These are phyloP conservation scores for Calonectria crousiana DNA, from an alignment of 2,329 filamentous ascomycete genomes.

Conservation along the genomic window DNA sequence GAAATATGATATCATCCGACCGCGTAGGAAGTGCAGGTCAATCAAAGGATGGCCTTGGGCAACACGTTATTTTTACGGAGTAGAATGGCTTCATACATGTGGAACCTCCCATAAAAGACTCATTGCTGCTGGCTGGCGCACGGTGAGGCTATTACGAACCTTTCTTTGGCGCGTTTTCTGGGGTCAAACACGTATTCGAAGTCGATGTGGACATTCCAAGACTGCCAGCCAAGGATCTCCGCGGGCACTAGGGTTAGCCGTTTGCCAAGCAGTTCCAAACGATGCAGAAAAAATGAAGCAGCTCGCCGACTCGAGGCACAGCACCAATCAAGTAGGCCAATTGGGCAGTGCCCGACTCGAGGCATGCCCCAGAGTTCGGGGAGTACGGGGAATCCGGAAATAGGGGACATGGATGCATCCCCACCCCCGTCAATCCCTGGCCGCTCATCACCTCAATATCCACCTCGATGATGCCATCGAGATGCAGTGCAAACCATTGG, in stretches of 20 bases:
- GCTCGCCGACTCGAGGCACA: not conserved
- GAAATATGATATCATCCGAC: not conserved
- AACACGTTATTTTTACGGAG: not conserved
- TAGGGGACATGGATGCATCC: not conserved
- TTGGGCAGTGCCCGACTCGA: not conserved
- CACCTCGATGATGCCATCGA: conserved; percentile 16
- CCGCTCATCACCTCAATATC: conserved; percentile 14
- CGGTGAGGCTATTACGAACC: not conserved
- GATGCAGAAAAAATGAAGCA: not conserved
- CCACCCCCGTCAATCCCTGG: not conserved
- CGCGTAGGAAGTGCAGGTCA: not conserved
- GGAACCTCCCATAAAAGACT: not conserved
- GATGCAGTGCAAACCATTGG: not conserved
- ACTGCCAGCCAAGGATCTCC: not conserved
- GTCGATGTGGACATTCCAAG: not conserved
- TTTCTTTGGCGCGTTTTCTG: not conserved
- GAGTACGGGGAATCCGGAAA: conserved; percentile 10
- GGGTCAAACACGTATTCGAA: not conserved
- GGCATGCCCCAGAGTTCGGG: not conserved
- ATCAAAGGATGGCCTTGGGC: not conserved
- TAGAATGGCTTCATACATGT: not conserved
- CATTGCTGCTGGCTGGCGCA: not conserved
- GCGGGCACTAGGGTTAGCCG: not conserved
- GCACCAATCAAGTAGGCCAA: not conserved
- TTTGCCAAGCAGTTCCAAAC: not conserved